Conservation (phyloP, 1,284 basidiomycete species). For the Naganishia cerealis region DNA sequence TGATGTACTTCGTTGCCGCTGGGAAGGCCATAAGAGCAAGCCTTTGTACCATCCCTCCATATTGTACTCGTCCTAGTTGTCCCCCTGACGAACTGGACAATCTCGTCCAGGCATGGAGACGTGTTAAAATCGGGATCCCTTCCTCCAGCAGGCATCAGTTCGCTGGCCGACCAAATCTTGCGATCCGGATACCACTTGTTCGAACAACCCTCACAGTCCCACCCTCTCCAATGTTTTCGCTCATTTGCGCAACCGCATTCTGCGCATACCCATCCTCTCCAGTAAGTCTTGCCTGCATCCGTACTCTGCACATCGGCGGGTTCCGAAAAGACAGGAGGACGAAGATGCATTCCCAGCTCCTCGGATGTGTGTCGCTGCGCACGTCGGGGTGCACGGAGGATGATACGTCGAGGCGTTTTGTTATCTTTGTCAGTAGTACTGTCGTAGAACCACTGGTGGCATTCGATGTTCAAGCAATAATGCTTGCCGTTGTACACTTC, state of each 20-base stretch:
- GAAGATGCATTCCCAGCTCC: constrained; percentile 37
- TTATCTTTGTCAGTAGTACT: neutral
- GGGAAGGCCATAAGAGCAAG: constrained; percentile 40
- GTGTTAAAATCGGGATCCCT: constrained; percentile 37
- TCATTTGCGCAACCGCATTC: constrained; percentile 47
- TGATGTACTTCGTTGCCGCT: constrained; percentile 39
- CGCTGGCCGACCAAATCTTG: constrained; percentile 38
- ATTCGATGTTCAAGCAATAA: constrained; percentile 36
- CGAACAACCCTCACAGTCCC: constrained; percentile 45
- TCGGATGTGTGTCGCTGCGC: constrained; percentile 37
- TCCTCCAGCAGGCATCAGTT: constrained; percentile 38
- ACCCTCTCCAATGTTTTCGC: constrained; percentile 44
- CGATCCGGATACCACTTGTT: constrained; percentile 35
- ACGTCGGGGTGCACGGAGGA: constrained; percentile 30
- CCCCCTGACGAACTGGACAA: constrained; percentile 36
- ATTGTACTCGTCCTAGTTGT: constrained; percentile 36
- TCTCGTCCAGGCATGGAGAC: constrained; percentile 41
- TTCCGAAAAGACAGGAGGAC: constrained; percentile 35
- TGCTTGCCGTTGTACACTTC: constrained; percentile 31
- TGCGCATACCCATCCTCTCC: constrained; percentile 47
- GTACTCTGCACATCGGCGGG: constrained; percentile 29
- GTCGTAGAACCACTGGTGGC: constrained; percentile 26
- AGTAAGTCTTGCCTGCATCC: constrained; percentile 41
- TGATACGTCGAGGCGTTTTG: constrained; percentile 25
- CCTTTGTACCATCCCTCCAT: constrained; percentile 46